These are phyloP conservation scores for Solanum ossicruentum DNA, from an alignment of 257 asterid genomes.

Conservation along the genomic window DNA sequence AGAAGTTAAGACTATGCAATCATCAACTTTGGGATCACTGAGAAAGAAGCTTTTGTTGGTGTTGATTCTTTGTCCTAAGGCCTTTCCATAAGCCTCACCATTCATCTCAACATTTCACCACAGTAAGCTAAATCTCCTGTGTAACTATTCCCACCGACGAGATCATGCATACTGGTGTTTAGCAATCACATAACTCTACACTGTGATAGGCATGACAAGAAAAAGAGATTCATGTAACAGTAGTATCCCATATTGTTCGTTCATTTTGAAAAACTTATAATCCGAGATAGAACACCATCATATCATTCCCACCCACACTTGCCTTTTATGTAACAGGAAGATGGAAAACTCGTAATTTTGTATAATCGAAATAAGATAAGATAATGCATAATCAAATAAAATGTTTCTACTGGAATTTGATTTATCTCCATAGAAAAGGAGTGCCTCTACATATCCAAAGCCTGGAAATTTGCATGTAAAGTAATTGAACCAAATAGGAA, in stretches of 20 bases:
- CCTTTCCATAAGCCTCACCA: not conserved
- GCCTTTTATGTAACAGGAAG: too few species aligned
- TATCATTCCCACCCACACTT: not conserved
- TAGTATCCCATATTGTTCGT: not conserved
- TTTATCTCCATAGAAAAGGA: not conserved
- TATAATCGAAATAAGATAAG: not conserved
- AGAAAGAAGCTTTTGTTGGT: not conserved
- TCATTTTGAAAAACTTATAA: not conserved
- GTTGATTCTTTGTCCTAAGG: not conserved
- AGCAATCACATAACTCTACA: not conserved
- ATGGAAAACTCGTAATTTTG: not conserved
- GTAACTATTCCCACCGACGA: not conserved
- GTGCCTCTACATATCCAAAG: not conserved
- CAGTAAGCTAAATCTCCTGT: not conserved
- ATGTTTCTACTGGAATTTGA: not conserved
- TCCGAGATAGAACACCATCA: not conserved
- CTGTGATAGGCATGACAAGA: not conserved
- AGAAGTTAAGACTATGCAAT: not conserved
- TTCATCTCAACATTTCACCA: not conserved
- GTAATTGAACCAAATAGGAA: not conserved
- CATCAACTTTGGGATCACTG: not conserved
- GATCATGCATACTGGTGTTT: not conserved
- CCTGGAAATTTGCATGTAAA: not conserved
- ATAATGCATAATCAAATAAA: not conserved
- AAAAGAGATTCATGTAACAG: not conserved